Percentiles rank a stretch among this genome's conserved stretches.
phyloP scores from a whole-genome alignment of 1,284 basidiomycete genomes.

The Wolfiporia cocos region DNA sequence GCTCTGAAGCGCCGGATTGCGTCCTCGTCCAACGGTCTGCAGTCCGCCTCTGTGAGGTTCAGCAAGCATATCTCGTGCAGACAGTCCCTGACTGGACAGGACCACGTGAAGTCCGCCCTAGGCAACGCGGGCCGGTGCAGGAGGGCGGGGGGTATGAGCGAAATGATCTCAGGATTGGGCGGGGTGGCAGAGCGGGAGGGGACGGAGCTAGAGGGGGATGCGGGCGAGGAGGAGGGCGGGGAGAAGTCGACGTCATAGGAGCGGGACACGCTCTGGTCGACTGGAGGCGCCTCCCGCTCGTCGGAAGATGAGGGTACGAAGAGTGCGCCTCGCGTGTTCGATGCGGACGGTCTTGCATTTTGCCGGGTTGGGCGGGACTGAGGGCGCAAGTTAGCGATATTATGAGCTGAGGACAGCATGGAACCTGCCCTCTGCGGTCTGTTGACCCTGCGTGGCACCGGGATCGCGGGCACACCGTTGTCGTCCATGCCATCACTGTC shows the following conservation, averaged over 20 bases:
- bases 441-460: no score
- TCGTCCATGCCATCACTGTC: slow-evolving; percentile 9
- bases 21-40: slow-evolving; percentile 9
- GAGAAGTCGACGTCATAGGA: slow-evolving; percentile 47
- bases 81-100: slow-evolving; percentile 19
- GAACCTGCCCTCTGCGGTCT: no score
- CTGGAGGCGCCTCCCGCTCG: not conserved
- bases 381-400: no score
- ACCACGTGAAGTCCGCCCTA: slow-evolving; percentile 17
- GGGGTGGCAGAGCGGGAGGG: slow-evolving; percentile 12
- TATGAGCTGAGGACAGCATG: no score
- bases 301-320: not conserved
- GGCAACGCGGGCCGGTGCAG: slow-evolving; percentile 15
- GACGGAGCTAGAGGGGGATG: slow-evolving; percentile 27
- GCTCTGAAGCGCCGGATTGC: slow-evolving; percentile 8
- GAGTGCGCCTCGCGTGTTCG: no score
- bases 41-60: slow-evolving; percentile 14
- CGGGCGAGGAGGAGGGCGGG: slow-evolving; percentile 36
- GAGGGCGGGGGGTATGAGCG: slow-evolving; percentile 16
- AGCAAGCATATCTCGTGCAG: slow-evolving; percentile 18
- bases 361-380: no score
- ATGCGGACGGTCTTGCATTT: no score
- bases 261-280: slow-evolving; percentile 16
- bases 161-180: slow-evolving; percentile 15
- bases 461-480: no score